phyloP scores from a whole-genome alignment of 257 asterid species.

The Solanum phureja region DNA sequence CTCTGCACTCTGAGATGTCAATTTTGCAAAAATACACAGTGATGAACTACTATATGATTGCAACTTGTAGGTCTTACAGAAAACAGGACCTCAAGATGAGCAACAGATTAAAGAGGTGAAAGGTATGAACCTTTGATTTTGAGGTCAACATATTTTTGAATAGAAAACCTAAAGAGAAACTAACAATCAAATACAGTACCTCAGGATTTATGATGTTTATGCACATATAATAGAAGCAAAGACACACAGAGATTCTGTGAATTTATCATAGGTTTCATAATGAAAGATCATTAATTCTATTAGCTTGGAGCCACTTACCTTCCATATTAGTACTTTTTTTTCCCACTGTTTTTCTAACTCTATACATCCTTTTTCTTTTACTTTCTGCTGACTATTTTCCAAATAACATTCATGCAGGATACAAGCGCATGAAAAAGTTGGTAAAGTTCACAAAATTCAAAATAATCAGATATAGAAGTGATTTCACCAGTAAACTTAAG shows the following conservation, averaged over 20 bases:
- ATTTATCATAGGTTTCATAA: background rate
- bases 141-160: background rate
- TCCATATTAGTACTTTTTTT: background rate
- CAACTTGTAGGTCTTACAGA: conserved; percentile 42
- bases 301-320: background rate
- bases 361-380: background rate
- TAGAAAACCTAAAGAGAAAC: background rate
- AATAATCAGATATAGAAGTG: conserved; percentile 23
- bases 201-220: background rate
- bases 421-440: conserved; percentile 35
- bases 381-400: background rate
- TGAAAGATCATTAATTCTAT: background rate
- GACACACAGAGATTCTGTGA: background rate
- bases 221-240: background rate
- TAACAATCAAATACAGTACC: background rate
- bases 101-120: conserved; percentile 16
- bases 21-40: background rate
- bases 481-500: conserved; percentile 41
- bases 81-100: conserved; percentile 31
- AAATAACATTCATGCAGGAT: conserved; percentile 34
- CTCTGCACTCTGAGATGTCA: background rate
- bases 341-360: background rate
- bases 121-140: conserved; percentile 21
- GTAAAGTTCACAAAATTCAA: conserved; percentile 42
- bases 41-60: conserved; percentile 1